A percentile compares a stretch with the other conserved stretches of the same genome.
These are phyloP conservation scores for Epichloe elymi DNA, from an alignment of 2,329 filamentous ascomycete genomes.

Conservation along the genomic window DNA sequence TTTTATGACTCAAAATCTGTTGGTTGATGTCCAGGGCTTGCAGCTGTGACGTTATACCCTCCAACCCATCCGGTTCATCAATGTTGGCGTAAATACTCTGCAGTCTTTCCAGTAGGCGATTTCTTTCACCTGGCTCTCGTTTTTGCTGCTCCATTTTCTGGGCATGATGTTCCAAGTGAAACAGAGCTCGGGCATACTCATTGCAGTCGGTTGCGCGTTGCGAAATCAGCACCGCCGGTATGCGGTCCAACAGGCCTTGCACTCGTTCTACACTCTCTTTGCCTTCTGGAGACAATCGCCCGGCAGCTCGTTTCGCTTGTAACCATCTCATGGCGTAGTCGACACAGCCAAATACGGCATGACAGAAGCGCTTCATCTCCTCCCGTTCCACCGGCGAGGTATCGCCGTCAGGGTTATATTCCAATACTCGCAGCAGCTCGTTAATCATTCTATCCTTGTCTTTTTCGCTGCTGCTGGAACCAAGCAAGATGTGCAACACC, in stretches of 20 bases:
- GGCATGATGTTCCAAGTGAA: constrained; percentile 89
- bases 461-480: constrained; percentile 44
- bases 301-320: constrained; percentile 48
- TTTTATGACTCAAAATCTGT: constrained; percentile 83
- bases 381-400: constrained; percentile 52
- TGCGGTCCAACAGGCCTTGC: constrained; percentile 39
- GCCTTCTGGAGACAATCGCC: constrained; percentile 21
- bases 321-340: constrained; percentile 90
- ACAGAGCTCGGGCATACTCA: constrained; percentile 82
- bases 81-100: constrained; percentile 96
- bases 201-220: constrained; percentile 83
- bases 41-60: constrained; percentile 82
- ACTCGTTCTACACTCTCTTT: constrained; percentile 37
- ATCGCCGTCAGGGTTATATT: constrained; percentile 38
- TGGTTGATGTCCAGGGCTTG: constrained; percentile 83
- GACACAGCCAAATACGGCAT: constrained; percentile 79
- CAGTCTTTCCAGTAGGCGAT: constrained; percentile 60
- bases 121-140: constrained; percentile 36
- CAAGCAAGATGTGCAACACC: constrained; percentile 69
- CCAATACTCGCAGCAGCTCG: constrained; percentile 66
- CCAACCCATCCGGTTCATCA: constrained; percentile 91
- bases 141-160: constrained; percentile 33
- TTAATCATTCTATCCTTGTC: constrained; percentile 52
- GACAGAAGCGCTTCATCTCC: constrained; percentile 71
- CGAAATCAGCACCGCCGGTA: constrained; percentile 65